Conservation (phyloP, 768 basidiomycete species). For the Chalciporus pseudorubinellus region DNA sequence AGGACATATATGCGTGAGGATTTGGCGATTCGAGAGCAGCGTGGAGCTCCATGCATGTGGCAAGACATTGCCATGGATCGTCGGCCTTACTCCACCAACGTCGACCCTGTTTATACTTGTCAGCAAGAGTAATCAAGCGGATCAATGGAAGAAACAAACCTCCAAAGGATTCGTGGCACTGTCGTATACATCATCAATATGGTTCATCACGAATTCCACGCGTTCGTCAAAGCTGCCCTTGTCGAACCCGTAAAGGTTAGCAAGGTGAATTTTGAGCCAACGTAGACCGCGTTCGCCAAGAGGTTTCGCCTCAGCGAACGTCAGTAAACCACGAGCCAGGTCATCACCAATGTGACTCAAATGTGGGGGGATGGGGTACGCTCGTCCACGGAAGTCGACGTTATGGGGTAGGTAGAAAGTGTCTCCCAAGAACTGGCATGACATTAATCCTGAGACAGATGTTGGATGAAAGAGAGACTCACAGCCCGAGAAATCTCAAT, state of each 20-base stretch:
- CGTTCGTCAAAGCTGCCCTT: slow-evolving; percentile 94
- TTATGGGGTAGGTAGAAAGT: slow-evolving; percentile 93
- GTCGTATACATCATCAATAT: slow-evolving; percentile 76
- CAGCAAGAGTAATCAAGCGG: not conserved
- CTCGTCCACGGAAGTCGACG: slow-evolving; percentile 95
- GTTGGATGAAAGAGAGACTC: slow-evolving; percentile 29
- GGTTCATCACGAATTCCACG: slow-evolving; percentile 70
- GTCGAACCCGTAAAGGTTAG: slow-evolving; percentile 91
- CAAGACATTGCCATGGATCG: slow-evolving; percentile 97
- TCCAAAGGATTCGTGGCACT: slow-evolving; percentile 77
- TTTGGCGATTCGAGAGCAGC: slow-evolving; percentile 72
- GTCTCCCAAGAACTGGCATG: slow-evolving; percentile 74
- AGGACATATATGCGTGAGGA: slow-evolving; percentile 54
- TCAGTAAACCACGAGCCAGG: slow-evolving; percentile 80
- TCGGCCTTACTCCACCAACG: slow-evolving; percentile 92
- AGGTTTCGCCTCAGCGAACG: slow-evolving; percentile 75
- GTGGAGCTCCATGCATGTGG: slow-evolving; percentile 87
- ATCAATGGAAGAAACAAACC: slow-evolving; percentile 39
- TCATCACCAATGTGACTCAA: slow-evolving; percentile 96
- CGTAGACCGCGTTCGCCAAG: slow-evolving; percentile 82
- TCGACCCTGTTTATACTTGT: slow-evolving; percentile 45
- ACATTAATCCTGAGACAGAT: not conserved
- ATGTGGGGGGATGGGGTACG: slow-evolving; percentile 95
- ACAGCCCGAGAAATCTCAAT: slow-evolving; percentile 94
- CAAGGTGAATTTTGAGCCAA: slow-evolving; percentile 95